Conservation (phyloP, 139 green algal species). For the Penium margaritaceum region DNA sequence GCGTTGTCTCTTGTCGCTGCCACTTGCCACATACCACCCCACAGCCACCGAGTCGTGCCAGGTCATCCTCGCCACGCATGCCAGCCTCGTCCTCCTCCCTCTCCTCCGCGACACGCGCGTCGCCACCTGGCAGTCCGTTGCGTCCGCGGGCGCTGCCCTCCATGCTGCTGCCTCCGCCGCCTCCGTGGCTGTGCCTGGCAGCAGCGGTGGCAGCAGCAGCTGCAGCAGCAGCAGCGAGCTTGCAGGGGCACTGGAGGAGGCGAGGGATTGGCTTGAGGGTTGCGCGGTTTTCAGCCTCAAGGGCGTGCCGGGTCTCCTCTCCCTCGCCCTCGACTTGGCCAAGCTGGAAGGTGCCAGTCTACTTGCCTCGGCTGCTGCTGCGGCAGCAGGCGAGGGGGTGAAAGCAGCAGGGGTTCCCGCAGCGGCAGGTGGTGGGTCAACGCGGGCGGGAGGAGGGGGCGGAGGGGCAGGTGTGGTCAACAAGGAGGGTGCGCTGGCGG, state of each 20-base stretch:
- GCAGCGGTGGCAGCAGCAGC: no score
- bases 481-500: background rate
- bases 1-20: no score
- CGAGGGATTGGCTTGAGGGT: background rate
- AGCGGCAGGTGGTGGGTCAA: background rate
- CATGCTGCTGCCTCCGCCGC: background rate
- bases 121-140: conserved; percentile 1
- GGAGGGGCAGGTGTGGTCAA: conserved; percentile 1
- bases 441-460: background rate
- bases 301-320: background rate
- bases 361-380: background rate
- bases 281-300: conserved; percentile 1
- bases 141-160: background rate
- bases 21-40: no score
- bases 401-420: background rate
- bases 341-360: conserved; percentile 1
- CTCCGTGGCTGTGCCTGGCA: conserved; percentile 1
- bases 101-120: background rate
- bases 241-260: background rate
- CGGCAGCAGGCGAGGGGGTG: background rate
- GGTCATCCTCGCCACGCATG: background rate
- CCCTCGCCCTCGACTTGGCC: background rate
- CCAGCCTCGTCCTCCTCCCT: background rate
- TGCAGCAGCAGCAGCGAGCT: background rate
- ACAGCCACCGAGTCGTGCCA: background rate